Conservation (phyloP, 2,329 filamentous ascomycete species). For the Cladorrhinum sp. region DNA sequence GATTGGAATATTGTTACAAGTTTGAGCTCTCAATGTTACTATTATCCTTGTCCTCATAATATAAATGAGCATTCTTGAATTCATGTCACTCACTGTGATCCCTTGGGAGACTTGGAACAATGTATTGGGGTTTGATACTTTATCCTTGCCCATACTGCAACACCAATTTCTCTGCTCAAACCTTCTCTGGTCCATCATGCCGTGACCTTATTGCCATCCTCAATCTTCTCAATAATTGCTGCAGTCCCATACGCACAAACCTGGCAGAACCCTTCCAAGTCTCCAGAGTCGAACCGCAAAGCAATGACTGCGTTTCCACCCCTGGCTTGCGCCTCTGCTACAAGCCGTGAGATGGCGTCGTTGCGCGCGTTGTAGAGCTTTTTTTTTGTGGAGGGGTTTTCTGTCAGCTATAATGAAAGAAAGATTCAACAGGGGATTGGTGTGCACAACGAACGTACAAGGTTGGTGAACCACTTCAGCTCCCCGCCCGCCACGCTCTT, state of each 20-base stretch:
- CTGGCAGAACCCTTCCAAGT: conserved; percentile 55
- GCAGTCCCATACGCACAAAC: conserved; percentile 61
- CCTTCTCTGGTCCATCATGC: too few species aligned
- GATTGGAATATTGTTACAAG: too few species aligned
- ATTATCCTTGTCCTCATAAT: too few species aligned
- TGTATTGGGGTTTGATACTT: too few species aligned
- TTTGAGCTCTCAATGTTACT: too few species aligned
- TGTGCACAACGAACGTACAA: conserved; percentile 35
- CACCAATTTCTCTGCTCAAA: too few species aligned
- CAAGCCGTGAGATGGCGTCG: conserved; percentile 54
- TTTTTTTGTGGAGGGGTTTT: not conserved
- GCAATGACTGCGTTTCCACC: conserved; percentile 61
- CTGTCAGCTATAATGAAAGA: not conserved
- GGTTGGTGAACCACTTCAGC: conserved; percentile 55
- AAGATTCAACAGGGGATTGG: too few species aligned
- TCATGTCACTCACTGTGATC: too few species aligned
- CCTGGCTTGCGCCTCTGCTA: conserved; percentile 54
- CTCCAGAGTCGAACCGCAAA: conserved; percentile 56
- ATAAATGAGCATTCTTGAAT: too few species aligned
- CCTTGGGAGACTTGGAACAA: too few species aligned
- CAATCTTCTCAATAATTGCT: conserved; percentile 54
- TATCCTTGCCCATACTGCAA: too few species aligned
- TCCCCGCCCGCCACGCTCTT: conserved; percentile 59
- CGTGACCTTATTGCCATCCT: conserved; percentile 22
- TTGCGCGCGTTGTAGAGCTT: conserved; percentile 56